Conservation (phyloP, 2,329 filamentous ascomycete genomes). For the Colletotrichum camelliae region DNA sequence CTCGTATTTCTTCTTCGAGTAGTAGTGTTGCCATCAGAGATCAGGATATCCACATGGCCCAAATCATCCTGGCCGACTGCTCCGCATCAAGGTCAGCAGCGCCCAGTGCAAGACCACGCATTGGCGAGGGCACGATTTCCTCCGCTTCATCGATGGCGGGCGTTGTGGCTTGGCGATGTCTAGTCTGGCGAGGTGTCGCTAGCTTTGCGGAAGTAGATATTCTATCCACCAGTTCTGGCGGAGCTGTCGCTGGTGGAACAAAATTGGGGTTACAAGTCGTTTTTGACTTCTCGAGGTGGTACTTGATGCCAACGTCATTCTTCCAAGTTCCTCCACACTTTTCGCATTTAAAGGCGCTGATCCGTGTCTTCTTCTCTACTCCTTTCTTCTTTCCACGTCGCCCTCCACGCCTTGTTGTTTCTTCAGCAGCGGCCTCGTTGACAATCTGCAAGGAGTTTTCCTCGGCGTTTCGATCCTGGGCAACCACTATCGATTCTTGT, state of each 20-base stretch:
- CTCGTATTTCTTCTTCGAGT: not conserved
- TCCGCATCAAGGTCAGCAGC: not conserved
- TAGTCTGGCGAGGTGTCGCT: not conserved
- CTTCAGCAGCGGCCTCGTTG: not conserved
- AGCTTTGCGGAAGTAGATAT: not conserved
- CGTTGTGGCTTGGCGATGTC: not conserved
- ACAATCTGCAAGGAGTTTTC: not conserved
- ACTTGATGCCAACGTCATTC: slow-evolving; percentile 63
- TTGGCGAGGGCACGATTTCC: not conserved
- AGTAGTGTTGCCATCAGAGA: not conserved
- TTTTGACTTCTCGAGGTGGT: slow-evolving; percentile 61
- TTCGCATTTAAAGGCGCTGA: slow-evolving; percentile 51
- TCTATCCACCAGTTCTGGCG: not conserved
- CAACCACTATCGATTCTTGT: not conserved
- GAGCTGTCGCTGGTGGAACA: slow-evolving; percentile 29
- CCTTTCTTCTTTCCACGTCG: slow-evolving; percentile 5
- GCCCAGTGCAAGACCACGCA: not conserved
- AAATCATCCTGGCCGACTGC: not conserved
- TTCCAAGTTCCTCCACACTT: slow-evolving; percentile 62
- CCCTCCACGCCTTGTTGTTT: not conserved
- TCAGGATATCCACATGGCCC: not conserved
- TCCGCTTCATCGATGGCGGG: not conserved
- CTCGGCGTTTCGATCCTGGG: not conserved
- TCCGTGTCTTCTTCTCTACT: not conserved
- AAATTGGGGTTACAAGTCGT: slow-evolving; percentile 58